Evolutionary conservation across 2,329 filamentous ascomycete species (phyloP).

Genomic region (Aureobasidium sp.): DNA sequence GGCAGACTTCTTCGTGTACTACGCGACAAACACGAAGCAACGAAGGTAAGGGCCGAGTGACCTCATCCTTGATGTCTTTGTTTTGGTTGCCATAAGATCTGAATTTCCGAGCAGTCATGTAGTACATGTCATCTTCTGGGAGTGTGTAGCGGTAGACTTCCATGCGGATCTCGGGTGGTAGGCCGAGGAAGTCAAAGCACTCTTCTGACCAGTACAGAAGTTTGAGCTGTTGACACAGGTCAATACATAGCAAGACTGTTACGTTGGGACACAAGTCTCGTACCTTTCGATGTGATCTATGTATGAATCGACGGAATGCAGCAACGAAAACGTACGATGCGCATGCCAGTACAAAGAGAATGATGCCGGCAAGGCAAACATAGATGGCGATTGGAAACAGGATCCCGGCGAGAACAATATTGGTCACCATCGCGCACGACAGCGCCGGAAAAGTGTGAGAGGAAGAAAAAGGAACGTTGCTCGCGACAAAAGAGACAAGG

Average conservation of each 20-base stretch:
- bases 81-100: not conserved
- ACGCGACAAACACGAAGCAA: not conserved
- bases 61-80: not conserved
- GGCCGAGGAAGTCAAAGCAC: not conserved
- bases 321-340: not conserved
- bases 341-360: not conserved
- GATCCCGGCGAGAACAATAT: not conserved
- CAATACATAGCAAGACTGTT: no score
- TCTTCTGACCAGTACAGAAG: not conserved
- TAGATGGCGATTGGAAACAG: not conserved
- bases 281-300: not conserved
- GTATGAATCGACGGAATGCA: not conserved
- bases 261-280: not conserved
- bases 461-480: no score
- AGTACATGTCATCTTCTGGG: not conserved
- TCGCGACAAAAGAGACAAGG: no score
- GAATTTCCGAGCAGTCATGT: not conserved
- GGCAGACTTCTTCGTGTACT: not conserved
- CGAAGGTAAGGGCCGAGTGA: not conserved
- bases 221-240: not conserved
- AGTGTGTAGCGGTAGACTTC: not conserved
- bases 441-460: not conserved
- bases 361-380: not conserved
- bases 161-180: not conserved
- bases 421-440: not conserved